Base-by-base conservation (phyloP, 1,284 basidiomycete genomes). In the Pascua guehoae region DNA sequence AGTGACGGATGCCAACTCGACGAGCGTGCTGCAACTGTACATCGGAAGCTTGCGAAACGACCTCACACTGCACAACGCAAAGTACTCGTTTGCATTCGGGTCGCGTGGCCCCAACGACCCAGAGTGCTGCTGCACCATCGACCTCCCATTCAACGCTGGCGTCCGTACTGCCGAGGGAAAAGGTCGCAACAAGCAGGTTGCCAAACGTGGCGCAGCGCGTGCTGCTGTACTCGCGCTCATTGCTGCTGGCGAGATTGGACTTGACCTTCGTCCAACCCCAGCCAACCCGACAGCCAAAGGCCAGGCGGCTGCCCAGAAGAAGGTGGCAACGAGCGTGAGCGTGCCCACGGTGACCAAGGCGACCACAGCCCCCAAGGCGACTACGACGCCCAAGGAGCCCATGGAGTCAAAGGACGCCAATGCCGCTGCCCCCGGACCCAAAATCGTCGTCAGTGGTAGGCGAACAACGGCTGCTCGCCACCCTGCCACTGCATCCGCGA, bases 161-260 rank as follows among this genome's bases (percentile, higher is more conserved):
- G 24, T 32, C 7, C 24, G 24, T 7, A 32, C 24, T 7, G 24
- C 24, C 24, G 24, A 32, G 24, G 24, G 24, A 3, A 32, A 32
- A 7, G 24, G 24, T 32, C 12, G n/a, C 42, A 15, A 16, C 42
- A 10, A 15, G 16, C 42, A 44, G 16, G n/a, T 44, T 15, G 42
- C n/a, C 42, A 15, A 68, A 57, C 57, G 57, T 16, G 49, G 49
- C 16, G 68, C 66, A 2, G 45, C 60, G 0, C 55, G 54, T 41
- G 52, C 60, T n/a, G 55, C 56, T 12, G 56, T 63, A n/a, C 42
- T 41, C n/a, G 50, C 18, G 15, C 56, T 70, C 16, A 49, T 61
- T 4, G 47, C 47, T 0, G 56, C 50, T 1, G 64, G 64, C 12
- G 68, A 68, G 52, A 49, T 70, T n/a, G 61, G 61, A 12, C 43